Base-by-base conservation (phyloP, 345 rosid genomes). In the Gossypium turneri region DNA sequence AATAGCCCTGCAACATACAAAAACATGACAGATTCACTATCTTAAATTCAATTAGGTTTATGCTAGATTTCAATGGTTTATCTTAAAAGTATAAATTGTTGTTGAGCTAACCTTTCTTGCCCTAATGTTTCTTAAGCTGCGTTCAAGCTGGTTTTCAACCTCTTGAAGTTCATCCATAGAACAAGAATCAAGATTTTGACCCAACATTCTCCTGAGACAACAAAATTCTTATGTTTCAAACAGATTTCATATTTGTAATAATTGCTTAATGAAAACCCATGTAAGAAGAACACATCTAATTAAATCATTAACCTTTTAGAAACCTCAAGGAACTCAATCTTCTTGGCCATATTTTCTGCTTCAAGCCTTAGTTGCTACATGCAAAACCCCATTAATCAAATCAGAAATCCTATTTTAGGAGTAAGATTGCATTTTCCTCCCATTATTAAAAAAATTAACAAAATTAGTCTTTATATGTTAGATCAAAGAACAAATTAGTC, bases 271-370 rank as follows among this genome's bases (percentile, higher is more conserved):
- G 1, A 22, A 17, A 44, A 61, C 61, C 45, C 45, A 17, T 61
- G 22, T 50, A 16, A 0, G 53, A 58, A 41, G 24, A 44, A 19
- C 7, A 45, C 8, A 47, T 25, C 20, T n/a, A 67, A n/a, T n/a
- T 76, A 55, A 44, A 52, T 65, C 38, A 57, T 51, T 62, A 76
- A 92, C 97, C 91, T 81, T 71, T 82, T 57, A 68, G 81, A 79
- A 76, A 74, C 82, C 73, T 90, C 82, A 76, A 89, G 86, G 16
- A 74, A 58, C 82, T 86, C 93, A 61, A 89, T 85, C 85, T 79
- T 82, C 83, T 77, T 77, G 24, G 70, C 78, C 89, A 87, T 75
- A 58, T 61, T 71, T 17, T 47, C 76, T 22, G 81, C 71, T 75
- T 90, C 93, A 2, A 73, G 60, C 83, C 74, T 84, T 69, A 80